A percentile compares a stretch with the other conserved stretches of the same genome.
These are phyloP conservation scores for Haemoproteus tartakovskyi DNA, from an alignment of 169 alveolate genomes.

Conservation along the genomic window DNA sequence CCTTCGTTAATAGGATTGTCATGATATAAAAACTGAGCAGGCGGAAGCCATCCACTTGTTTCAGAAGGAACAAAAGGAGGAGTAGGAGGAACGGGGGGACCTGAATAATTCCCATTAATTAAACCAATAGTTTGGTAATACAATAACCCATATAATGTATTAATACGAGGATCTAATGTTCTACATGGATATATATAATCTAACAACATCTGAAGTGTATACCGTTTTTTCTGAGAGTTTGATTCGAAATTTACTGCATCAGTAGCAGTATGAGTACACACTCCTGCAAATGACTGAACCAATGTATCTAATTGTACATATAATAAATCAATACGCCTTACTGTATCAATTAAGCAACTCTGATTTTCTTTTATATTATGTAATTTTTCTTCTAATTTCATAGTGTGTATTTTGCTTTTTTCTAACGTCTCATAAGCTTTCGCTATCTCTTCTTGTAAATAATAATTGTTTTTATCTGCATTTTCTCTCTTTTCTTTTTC, in stretches of 20 bases:
- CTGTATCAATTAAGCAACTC: slow-evolving; percentile 78
- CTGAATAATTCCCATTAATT: slow-evolving; percentile 11
- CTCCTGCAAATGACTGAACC: slow-evolving; percentile 86
- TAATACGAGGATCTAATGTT: slow-evolving; percentile 81
- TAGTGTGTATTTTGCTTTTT: slow-evolving; percentile 60
- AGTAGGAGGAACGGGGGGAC: slow-evolving; percentile 62
- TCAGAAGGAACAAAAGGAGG: slow-evolving; percentile 60
- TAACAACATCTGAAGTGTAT: slow-evolving; percentile 73
- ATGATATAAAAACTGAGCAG: slow-evolving; percentile 1
- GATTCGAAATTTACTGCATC: no score
- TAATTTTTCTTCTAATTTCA: slow-evolving; percentile 72
- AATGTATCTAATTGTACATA: slow-evolving; percentile 84
- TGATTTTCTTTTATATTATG: slow-evolving; percentile 80
- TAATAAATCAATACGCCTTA: slow-evolving; percentile 80
- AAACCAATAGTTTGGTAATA: slow-evolving; percentile 67
- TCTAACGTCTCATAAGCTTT: slow-evolving; percentile 71
- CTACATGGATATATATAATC: slow-evolving; percentile 86
- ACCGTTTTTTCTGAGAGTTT: no score
- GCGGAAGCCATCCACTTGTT: slow-evolving; percentile 53
- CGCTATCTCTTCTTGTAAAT: slow-evolving; percentile 77
- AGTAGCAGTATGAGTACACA: slow-evolving; percentile 81
- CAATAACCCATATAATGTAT: slow-evolving; percentile 81
- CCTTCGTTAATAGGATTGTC: neutral
- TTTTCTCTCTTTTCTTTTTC: slow-evolving; percentile 80
- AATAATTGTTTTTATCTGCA: slow-evolving; percentile 75